These are phyloP conservation scores for Vaucheria bursata DNA, from an alignment of 352 stramenopile species.

Conservation along the genomic window DNA sequence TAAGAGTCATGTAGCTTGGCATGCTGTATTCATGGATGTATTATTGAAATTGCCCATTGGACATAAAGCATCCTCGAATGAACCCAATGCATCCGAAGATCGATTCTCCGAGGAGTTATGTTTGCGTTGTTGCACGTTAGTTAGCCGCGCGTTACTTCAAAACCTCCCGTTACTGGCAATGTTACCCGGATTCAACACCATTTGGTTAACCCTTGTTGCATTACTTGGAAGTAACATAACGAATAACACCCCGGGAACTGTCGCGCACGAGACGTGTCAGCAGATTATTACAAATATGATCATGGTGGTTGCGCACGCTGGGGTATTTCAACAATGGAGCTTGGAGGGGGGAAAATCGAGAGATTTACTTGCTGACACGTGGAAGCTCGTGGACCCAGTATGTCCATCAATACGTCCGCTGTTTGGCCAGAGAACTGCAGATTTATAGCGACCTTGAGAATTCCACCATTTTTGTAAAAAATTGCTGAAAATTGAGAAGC, in stretches of 20 bases:
- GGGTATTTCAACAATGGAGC: constrained; percentile 13
- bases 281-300: constrained; percentile 47
- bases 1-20: constrained; percentile 12
- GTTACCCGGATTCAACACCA: constrained; percentile 27
- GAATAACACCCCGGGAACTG: neutral
- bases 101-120: constrained; percentile 13
- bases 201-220: constrained; percentile 32
- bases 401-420: neutral
- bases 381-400: neutral
- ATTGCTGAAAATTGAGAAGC: too few relatives aligned
- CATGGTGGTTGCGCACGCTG: constrained; percentile 42
- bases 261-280: constrained; percentile 35
- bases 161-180: constrained; percentile 28
- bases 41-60: constrained; percentile 22
- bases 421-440: neutral
- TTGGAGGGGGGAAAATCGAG: neutral
- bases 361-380: neutral
- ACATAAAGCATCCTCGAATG: neutral
- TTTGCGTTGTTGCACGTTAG: constrained; percentile 37
- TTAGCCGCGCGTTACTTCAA: constrained; percentile 32
- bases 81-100: neutral
- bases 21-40: constrained; percentile 24
- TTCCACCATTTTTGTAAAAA: too few relatives aligned
- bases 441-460: too few relatives aligned
- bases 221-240: constrained; percentile 26